Percentiles rank a stretch among this genome's conserved stretches.
phyloP scores from a whole-genome alignment of 2,329 filamentous ascomycete genomes.

The Thelonectria blattea region DNA sequence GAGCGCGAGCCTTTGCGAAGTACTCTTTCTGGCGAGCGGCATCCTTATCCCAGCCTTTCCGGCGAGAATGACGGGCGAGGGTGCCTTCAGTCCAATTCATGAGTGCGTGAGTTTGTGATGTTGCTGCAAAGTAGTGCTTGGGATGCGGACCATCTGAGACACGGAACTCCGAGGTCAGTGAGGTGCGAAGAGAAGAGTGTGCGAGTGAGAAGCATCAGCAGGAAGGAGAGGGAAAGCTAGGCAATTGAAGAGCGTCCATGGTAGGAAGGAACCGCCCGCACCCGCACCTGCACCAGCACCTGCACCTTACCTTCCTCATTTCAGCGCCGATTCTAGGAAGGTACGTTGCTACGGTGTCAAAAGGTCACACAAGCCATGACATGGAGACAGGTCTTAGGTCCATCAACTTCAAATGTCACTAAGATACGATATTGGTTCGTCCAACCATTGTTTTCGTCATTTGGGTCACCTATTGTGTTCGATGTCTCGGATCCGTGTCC shows the following conservation, averaged over 20 bases:
- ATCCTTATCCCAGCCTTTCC: conserved; percentile 43
- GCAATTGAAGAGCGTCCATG: not conserved
- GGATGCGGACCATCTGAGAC: not conserved
- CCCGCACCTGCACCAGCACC: not conserved
- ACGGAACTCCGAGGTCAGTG: not conserved
- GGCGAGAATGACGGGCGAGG: conserved; percentile 45
- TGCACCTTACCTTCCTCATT: not conserved
- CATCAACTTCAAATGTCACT: not conserved
- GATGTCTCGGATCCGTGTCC: not conserved
- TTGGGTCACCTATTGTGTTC: not conserved
- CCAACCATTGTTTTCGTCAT: not conserved
- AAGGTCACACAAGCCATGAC: not conserved
- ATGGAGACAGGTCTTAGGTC: not conserved
- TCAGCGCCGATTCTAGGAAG: not conserved
- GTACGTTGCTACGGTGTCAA: not conserved
- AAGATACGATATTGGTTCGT: not conserved
- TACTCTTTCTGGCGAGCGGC: conserved; percentile 45
- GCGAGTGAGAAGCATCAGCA: not conserved
- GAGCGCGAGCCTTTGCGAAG: conserved; percentile 45
- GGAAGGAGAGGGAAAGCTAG: not conserved
- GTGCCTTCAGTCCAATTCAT: conserved; percentile 53
- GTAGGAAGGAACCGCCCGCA: not conserved
- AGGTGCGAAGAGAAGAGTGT: not conserved
- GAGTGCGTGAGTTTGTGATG: not conserved
- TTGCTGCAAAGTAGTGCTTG: not conserved